Conservation (phyloP, 495 filamentous ascomycete species). For the Penicillium nucicola region DNA sequence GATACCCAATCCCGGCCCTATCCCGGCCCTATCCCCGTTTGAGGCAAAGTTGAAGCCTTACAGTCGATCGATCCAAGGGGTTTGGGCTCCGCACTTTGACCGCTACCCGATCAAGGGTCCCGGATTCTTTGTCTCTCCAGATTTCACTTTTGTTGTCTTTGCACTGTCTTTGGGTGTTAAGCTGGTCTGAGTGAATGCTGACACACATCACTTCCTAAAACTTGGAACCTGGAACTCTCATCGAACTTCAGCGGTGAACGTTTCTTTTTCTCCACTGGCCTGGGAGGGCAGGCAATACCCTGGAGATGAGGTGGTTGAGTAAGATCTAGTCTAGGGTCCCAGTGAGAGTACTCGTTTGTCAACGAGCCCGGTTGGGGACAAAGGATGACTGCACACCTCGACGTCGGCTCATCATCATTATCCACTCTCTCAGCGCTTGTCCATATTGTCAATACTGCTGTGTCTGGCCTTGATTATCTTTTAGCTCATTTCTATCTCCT, state of each 20-base stretch:
- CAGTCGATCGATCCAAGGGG: not conserved
- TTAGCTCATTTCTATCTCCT: not conserved
- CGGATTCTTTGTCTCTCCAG: constrained; percentile 1
- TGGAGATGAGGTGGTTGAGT: too few relatives aligned
- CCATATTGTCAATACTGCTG: too few relatives aligned
- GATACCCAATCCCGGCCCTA: constrained; percentile 14
- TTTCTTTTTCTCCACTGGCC: too few relatives aligned
- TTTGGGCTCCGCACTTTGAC: not conserved
- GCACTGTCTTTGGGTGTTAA: not conserved
- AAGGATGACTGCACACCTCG: not conserved
- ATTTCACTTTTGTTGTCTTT: not conserved
- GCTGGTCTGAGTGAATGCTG: too few relatives aligned
- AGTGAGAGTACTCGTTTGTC: too few relatives aligned
- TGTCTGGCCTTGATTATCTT: too few relatives aligned
- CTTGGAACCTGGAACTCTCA: too few relatives aligned
- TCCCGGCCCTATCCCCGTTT: constrained; percentile 14
- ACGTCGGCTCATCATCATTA: not conserved
- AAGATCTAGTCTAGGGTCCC: too few relatives aligned
- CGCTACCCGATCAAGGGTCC: not conserved
- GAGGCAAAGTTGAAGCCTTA: not conserved
- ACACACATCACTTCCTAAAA: too few relatives aligned
- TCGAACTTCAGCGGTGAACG: too few relatives aligned
- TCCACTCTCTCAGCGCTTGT: not conserved
- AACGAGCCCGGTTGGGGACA: not conserved
- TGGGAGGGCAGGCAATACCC: too few relatives aligned